phyloP scores from a whole-genome alignment of 2,329 filamentous ascomycete genomes.

The Aquanectria penicillioides region DNA sequence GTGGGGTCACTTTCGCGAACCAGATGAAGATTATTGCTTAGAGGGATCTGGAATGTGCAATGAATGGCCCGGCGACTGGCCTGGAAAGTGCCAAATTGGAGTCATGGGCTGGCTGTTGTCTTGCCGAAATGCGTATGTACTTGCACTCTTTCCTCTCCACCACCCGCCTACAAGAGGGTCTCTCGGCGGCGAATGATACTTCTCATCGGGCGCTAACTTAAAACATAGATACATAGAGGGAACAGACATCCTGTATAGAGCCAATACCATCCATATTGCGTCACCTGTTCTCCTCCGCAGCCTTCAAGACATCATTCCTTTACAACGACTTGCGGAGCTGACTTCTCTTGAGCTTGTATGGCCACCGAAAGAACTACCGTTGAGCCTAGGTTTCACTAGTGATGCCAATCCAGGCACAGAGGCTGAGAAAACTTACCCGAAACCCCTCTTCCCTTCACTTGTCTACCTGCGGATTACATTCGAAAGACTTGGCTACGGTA shows the following conservation, averaged over 20 bases:
- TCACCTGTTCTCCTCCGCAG: slow-evolving; percentile 26
- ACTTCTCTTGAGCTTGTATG: slow-evolving; percentile 29
- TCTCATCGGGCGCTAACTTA: too few species aligned
- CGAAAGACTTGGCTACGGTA: slow-evolving; percentile 14
- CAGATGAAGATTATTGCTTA: slow-evolving; percentile 25
- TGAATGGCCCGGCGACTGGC: slow-evolving; percentile 29
- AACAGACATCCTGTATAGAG: slow-evolving; percentile 40
- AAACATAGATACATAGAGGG: slow-evolving; percentile 39
- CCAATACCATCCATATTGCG: slow-evolving; percentile 41
- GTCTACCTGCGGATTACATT: slow-evolving; percentile 25
- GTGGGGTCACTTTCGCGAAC: slow-evolving; percentile 25
- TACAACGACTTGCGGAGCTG: slow-evolving; percentile 24
- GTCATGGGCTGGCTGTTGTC: slow-evolving; percentile 44
- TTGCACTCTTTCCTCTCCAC: neutral
- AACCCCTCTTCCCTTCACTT: slow-evolving; percentile 24
- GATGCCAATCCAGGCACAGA: neutral
- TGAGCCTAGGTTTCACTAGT: slow-evolving; percentile 17
- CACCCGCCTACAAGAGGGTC: neutral
- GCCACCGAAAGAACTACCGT: slow-evolving; percentile 20
- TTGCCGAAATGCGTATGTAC: slow-evolving; percentile 40
- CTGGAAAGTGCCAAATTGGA: slow-evolving; percentile 35
- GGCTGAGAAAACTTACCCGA: neutral
- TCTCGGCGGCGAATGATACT: neutral
- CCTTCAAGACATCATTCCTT: slow-evolving; percentile 25
- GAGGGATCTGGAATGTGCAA: slow-evolving; percentile 20